Evolutionary conservation across 495 filamentous ascomycete species (phyloP).

Genomic region (Penicillium verhagenii): DNA sequence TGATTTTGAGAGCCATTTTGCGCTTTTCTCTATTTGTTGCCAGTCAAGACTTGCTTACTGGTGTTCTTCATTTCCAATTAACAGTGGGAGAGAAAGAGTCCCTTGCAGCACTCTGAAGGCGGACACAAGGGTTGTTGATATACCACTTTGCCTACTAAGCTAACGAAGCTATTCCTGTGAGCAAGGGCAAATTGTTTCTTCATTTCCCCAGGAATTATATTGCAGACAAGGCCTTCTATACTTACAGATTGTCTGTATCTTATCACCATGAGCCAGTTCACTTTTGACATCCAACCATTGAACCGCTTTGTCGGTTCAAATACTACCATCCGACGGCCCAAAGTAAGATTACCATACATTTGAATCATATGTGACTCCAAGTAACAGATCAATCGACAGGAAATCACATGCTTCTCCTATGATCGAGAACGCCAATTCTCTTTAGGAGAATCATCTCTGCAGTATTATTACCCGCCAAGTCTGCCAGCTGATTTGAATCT

Average conservation of each 20-base stretch:
- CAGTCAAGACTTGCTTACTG: background rate
- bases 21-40: background rate
- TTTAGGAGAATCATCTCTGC: constrained; percentile 72
- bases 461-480: constrained; percentile 81
- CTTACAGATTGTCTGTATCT: background rate
- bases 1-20: background rate
- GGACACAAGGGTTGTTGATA: no score
- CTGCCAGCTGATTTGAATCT: constrained; percentile 69
- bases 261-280: background rate
- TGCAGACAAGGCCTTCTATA: background rate
- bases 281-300: constrained; percentile 64
- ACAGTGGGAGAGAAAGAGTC: background rate
- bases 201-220: background rate
- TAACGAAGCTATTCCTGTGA: background rate
- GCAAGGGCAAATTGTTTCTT: background rate
- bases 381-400: constrained; percentile 43
- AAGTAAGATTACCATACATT: constrained; percentile 41
- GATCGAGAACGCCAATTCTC: constrained; percentile 76
- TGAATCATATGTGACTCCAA: background rate
- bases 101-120: background rate
- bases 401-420: constrained; percentile 89
- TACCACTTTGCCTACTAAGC: no score
- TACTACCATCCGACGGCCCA: constrained; percentile 66
- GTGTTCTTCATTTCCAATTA: background rate
- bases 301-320: constrained; percentile 58